Evolutionary conservation across 1,139 yeast species (phyloP), one percentile per base, ranked within the genome.

Genomic region (Wickerhamomyces sp.): DNA sequence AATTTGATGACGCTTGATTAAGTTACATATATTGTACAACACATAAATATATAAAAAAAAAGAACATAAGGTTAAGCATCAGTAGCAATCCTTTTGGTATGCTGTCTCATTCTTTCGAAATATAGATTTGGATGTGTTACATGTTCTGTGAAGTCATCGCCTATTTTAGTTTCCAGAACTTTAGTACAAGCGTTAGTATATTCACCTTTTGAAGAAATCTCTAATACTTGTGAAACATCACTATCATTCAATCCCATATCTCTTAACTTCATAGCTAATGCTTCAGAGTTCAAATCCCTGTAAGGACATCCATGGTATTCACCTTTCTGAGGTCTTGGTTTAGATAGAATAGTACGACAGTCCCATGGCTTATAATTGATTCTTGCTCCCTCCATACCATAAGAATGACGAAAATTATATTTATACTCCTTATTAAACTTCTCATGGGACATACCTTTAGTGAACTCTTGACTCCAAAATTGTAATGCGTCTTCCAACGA

Each of bases 271-370:
- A 57, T 52, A 2, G 73, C 67, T 39, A 92, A 68, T 36, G 75
- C 71, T 34, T 86, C 94, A 14, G 76, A 59, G 15, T 76, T 67
- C 53, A 86, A 68, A 52, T 86, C 92, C 42, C 95, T 70, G 63
- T 86, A 92, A 4, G 97, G 97, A 63, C 97, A 90, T 3, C 98
- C 98, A 58, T 92, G 97, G 47, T 65, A 75, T 55, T 89, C 95
- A 28, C 74, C 77, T 37, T 79, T 74, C 16, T 73, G 73, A 0
- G 96, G 95, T 43, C 79, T 71, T 7, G 92, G 88, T 49, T 81
- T 79, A 26, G 78, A 72, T 43, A 86, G 64, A 31, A 94, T 86
- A 1, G 83, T 80, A 22, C 78, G 76, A 67, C 97, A 92, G 55
- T 82, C 85, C 82, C 84, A 77, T 1, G 97, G 96, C 51, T 77